A percentile compares a stretch with the other conserved stretches of the same genome.
Conservation (phyloP, 495 filamentous ascomycete species). For the Penicillium longicatenatum region DNA sequence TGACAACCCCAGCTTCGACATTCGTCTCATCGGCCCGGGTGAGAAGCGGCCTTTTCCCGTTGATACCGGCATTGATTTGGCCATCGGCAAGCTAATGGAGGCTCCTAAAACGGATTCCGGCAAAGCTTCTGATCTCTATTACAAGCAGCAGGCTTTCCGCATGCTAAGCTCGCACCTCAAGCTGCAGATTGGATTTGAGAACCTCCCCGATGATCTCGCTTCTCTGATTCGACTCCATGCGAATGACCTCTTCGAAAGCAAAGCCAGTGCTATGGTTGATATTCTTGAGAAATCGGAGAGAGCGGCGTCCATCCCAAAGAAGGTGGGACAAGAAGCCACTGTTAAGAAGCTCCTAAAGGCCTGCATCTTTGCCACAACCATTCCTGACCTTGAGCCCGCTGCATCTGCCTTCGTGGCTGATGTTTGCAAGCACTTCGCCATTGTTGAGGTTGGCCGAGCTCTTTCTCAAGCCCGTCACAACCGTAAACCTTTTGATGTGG, state of each 20-base stretch:
- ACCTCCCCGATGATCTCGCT: slow-evolving; percentile 83
- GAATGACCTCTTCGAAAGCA: slow-evolving; percentile 74
- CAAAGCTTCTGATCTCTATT: slow-evolving; percentile 78
- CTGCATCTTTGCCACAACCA: slow-evolving; percentile 79
- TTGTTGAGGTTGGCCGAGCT: slow-evolving; percentile 85
- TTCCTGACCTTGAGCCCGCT: slow-evolving; percentile 74
- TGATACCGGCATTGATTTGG: slow-evolving; percentile 81
- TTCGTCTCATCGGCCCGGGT: slow-evolving; percentile 84
- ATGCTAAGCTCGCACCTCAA: slow-evolving; percentile 86
- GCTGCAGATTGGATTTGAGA: slow-evolving; percentile 84
- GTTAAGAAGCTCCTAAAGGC: slow-evolving; percentile 88
- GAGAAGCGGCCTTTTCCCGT: slow-evolving; percentile 86
- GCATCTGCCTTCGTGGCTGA: slow-evolving; percentile 74
- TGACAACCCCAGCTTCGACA: slow-evolving; percentile 80
- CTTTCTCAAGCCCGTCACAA: slow-evolving; percentile 73
- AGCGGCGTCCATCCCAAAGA: slow-evolving; percentile 82
- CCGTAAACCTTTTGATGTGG: slow-evolving; percentile 75
- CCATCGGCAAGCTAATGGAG: slow-evolving; percentile 83
- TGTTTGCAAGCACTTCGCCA: slow-evolving; percentile 82
- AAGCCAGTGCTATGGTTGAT: slow-evolving; percentile 62
- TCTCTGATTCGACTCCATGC: slow-evolving; percentile 84
- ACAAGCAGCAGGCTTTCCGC: slow-evolving; percentile 90
- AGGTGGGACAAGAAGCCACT: slow-evolving; percentile 74
- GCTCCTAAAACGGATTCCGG: slow-evolving; percentile 61
- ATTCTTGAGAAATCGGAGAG: slow-evolving; percentile 68